Conservation (phyloP, 306 rosid species). For the Albizia julibrissin region DNA sequence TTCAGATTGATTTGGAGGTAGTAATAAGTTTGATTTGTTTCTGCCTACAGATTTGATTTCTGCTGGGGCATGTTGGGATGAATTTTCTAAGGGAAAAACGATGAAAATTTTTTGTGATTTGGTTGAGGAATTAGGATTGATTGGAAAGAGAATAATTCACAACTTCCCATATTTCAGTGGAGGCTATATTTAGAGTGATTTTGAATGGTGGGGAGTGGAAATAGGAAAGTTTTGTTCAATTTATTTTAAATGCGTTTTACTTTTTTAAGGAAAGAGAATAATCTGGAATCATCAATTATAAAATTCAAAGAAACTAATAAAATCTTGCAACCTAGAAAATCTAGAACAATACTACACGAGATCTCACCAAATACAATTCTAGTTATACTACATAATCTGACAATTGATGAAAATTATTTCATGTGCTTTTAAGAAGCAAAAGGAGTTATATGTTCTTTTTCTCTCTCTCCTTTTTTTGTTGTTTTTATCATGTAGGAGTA, state of each 20-base stretch:
- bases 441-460: no score
- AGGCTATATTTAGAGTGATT: background rate
- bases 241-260: background rate
- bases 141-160: background rate
- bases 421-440: no score
- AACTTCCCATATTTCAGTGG: background rate
- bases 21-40: background rate
- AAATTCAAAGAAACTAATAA: background rate
- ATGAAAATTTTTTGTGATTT: background rate
- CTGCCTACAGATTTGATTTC: slow-evolving; percentile 3
- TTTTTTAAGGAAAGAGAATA: background rate
- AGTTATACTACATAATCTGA: no score
- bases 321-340: background rate
- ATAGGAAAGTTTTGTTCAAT: background rate
- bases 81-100: background rate
- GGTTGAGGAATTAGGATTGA: background rate
- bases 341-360: background rate
- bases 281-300: background rate
- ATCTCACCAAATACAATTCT: background rate
- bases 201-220: background rate
- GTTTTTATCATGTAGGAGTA: no score
- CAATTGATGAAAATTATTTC: background rate
- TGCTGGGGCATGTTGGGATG: background rate
- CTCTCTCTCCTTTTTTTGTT: no score
- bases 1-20: background rate